These are phyloP conservation scores for Trichosporon sp. DNA, from an alignment of 1,284 basidiomycete species.

Conservation along the genomic window DNA sequence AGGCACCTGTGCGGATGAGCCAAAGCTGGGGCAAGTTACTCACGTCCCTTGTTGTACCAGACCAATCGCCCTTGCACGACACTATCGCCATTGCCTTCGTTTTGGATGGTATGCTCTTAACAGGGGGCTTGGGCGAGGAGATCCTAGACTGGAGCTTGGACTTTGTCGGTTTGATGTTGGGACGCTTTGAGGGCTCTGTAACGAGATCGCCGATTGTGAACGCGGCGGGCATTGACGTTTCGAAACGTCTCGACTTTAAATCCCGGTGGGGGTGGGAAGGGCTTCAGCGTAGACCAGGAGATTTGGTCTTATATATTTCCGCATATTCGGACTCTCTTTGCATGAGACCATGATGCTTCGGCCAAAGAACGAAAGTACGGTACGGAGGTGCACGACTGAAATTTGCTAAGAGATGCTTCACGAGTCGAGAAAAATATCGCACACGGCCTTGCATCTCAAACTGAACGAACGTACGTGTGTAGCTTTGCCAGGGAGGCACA, in stretches of 20 bases:
- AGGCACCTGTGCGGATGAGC: neutral
- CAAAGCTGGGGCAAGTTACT: neutral
- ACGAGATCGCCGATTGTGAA: neutral
- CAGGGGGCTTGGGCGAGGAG: neutral
- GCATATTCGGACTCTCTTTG: neutral
- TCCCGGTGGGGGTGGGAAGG: neutral
- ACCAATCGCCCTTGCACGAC: slow-evolving; percentile 1
- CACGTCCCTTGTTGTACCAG: slow-evolving; percentile 15
- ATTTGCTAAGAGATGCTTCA: neutral
- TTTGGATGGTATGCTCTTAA: neutral
- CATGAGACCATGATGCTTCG: neutral
- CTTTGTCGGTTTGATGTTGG: neutral
- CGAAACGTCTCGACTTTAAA: neutral
- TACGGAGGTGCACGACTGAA: neutral
- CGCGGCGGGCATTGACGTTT: neutral
- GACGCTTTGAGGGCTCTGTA: neutral
- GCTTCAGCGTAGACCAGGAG: no score
- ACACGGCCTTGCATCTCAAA: neutral
- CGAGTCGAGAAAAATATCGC: neutral
- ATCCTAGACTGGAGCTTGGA: neutral
- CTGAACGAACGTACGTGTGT: neutral
- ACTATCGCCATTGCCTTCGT: neutral
- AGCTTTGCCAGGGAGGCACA: neutral
- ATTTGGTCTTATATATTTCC: neutral
- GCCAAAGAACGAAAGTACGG: neutral